Conservation (phyloP, 352 stramenopile genomes). For the Blastocystis sp. region DNA sequence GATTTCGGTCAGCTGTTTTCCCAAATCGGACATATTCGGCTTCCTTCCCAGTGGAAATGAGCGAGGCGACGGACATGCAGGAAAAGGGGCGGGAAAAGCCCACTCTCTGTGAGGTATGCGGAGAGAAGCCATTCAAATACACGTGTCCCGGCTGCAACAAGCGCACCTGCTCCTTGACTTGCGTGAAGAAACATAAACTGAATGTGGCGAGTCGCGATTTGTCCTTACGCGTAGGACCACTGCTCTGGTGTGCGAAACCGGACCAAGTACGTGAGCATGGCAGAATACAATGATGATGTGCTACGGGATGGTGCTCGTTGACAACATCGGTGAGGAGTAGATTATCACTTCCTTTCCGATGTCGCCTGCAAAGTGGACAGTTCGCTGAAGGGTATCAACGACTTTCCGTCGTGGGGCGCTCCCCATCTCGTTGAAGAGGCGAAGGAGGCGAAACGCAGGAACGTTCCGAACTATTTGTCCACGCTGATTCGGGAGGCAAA, state of each 20-base stretch:
- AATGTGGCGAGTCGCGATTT: background rate
- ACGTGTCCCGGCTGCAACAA: constrained; percentile 57
- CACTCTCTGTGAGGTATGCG: constrained; percentile 38
- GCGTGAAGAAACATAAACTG: constrained; percentile 39
- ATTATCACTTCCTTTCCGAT: constrained; percentile 64
- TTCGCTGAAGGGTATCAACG: constrained; percentile 34
- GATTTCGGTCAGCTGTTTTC: background rate
- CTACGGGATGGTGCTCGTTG: constrained; percentile 17
- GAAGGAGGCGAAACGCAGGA: background rate
- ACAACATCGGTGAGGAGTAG: background rate
- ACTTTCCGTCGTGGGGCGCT: constrained; percentile 48
- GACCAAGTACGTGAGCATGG: constrained; percentile 13
- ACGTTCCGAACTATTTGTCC: constrained; percentile 32
- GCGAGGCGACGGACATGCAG: background rate
- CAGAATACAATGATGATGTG: constrained; percentile 55
- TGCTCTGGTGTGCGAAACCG: constrained; percentile 50
- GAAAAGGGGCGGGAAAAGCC: background rate
- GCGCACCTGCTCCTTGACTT: constrained; percentile 49
- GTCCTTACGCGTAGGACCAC: constrained; percentile 15
- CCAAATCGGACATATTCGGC: background rate
- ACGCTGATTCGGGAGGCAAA: constrained; percentile 20
- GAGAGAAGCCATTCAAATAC: constrained; percentile 40
- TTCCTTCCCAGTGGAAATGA: too few species aligned
- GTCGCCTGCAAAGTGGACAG: constrained; percentile 46
- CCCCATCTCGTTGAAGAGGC: constrained; percentile 49